Conservation (phyloP, 2,329 filamentous ascomycete genomes). For the Sporothrix euskadiensis region DNA sequence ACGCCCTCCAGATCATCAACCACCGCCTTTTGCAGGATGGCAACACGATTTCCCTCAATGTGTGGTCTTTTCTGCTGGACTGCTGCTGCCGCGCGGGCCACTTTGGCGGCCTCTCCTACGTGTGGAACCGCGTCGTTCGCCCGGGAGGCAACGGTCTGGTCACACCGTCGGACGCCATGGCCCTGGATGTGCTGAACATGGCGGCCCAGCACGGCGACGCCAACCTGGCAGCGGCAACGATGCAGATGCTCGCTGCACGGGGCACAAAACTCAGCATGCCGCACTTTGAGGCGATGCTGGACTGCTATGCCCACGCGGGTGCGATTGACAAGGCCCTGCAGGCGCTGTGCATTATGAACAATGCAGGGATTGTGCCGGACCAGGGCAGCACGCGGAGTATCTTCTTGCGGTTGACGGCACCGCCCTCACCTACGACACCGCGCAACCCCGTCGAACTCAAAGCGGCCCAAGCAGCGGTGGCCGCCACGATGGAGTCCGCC, state of each 20-base stretch:
- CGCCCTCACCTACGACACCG: not conserved
- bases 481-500: conserved; percentile 44
- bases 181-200: conserved; percentile 64
- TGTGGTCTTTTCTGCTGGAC: conserved; percentile 76
- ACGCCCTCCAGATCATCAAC: conserved; percentile 69
- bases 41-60: conserved; percentile 47
- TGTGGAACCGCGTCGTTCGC: conserved; percentile 63
- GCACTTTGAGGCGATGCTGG: conserved; percentile 79
- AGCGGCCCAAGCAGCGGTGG: not conserved
- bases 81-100: conserved; percentile 65
- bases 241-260: conserved; percentile 63
- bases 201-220: conserved; percentile 70
- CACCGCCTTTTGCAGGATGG: conserved; percentile 48
- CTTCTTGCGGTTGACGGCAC: conserved; percentile 41
- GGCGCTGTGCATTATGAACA: conserved; percentile 71
- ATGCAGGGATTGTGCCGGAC: conserved; percentile 59
- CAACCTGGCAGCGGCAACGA: conserved; percentile 67
- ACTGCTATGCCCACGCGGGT: conserved; percentile 62
- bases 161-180: conserved; percentile 45
- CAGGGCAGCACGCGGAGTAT: conserved; percentile 64
- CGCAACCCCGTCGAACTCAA: not conserved
- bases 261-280: conserved; percentile 59
- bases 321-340: conserved; percentile 68
- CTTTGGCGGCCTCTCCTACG: conserved; percentile 63
- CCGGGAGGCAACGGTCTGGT: conserved; percentile 50